Evolutionary conservation across 2,329 filamentous ascomycete species (phyloP).

Genomic region (Verticillium nonalfalfae): DNA sequence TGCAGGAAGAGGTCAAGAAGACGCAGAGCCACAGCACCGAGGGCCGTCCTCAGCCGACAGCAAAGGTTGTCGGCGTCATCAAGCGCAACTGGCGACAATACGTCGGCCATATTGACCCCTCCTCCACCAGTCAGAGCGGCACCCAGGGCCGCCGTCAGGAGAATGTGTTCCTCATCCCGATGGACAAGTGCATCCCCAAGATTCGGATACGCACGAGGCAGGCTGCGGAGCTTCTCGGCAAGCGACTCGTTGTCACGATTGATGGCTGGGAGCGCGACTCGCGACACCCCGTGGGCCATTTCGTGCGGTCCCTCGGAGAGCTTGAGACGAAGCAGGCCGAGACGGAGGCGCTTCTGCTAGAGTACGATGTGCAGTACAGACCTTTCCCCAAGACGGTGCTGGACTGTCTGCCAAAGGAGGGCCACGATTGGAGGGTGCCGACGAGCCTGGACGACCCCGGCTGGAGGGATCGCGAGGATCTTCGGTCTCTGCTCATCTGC

Average conservation of each 20-base stretch:
- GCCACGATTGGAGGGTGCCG: slow-evolving; percentile 91
- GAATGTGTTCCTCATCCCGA: slow-evolving; percentile 89
- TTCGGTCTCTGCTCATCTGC: slow-evolving; percentile 83
- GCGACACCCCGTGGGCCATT: slow-evolving; percentile 86
- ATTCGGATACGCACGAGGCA: slow-evolving; percentile 90
- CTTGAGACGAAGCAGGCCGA: slow-evolving; percentile 96
- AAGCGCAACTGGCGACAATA: slow-evolving; percentile 98
- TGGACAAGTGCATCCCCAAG: slow-evolving; percentile 98
- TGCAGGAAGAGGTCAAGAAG: slow-evolving; percentile 87
- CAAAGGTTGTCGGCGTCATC: slow-evolving; percentile 83
- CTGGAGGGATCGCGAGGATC: slow-evolving; percentile 79
- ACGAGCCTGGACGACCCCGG: slow-evolving; percentile 71
- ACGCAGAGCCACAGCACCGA: slow-evolving; percentile 73
- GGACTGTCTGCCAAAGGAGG: slow-evolving; percentile 85
- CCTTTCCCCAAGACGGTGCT: slow-evolving; percentile 94
- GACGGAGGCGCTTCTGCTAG: slow-evolving; percentile 87
- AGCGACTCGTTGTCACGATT: slow-evolving; percentile 87
- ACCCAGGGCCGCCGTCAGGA: slow-evolving; percentile 80
- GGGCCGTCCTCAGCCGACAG: slow-evolving; percentile 79
- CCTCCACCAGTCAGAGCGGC: slow-evolving; percentile 67
- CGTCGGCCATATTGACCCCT: slow-evolving; percentile 88
- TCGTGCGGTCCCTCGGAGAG: slow-evolving; percentile 87
- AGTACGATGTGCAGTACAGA: slow-evolving; percentile 96
- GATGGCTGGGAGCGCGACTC: slow-evolving; percentile 95
- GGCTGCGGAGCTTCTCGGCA: slow-evolving; percentile 80